A percentile compares a stretch with the other conserved stretches of the same genome.
These are phyloP conservation scores for Scopulariopsis brevicaulis DNA, from an alignment of 2,329 filamentous ascomycete genomes.

Conservation along the genomic window DNA sequence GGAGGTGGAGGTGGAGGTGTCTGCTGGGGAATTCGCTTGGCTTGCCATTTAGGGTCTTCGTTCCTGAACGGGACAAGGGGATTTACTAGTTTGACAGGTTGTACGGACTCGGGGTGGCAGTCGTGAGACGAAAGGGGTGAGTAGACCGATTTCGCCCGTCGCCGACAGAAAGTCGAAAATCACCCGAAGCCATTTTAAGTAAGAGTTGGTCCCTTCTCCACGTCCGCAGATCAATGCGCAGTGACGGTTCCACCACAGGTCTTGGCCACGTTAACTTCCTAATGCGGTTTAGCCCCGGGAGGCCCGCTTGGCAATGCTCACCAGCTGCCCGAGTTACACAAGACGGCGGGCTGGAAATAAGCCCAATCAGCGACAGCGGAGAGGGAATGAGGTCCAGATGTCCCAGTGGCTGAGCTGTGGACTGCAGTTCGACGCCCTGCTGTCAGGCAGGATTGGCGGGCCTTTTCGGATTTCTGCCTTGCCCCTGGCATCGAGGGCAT, in stretches of 20 bases:
- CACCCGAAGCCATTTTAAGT: not conserved
- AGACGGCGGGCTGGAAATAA: too few species aligned
- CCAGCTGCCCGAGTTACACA: too few species aligned
- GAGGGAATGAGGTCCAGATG: too few species aligned
- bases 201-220: not conserved
- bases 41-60: not conserved
- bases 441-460: too few species aligned
- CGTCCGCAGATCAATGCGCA: not conserved
- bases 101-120: not conserved
- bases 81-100: not conserved
- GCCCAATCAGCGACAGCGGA: too few species aligned
- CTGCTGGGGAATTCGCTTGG: not conserved
- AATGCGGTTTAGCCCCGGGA: not conserved
- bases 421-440: too few species aligned
- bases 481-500: too few species aligned
- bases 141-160: conserved; percentile 2
- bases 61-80: not conserved
- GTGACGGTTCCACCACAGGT: conserved; percentile 1
- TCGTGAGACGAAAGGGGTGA: not conserved
- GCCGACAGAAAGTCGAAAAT: too few species aligned
- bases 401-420: too few species aligned
- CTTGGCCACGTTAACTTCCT: conserved; percentile 10
- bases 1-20: not conserved
- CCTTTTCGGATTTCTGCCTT: too few species aligned
- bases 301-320: not conserved